Conservation (phyloP, 805 yeast species). For the Lachancea cidri region DNA sequence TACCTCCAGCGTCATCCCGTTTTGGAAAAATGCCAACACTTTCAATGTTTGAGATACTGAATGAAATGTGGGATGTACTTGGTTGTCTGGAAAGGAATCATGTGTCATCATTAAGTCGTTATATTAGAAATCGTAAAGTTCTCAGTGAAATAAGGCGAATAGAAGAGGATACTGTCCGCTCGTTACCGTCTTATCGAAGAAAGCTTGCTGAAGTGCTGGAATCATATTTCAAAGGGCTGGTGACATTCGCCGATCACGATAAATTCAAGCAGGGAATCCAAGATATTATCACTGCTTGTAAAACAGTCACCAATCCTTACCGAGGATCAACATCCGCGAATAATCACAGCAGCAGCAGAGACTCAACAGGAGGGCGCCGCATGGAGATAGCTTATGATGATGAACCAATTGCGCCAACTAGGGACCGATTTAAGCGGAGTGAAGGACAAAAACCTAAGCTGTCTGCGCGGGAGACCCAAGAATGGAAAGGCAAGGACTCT, state of each 20-base stretch:
- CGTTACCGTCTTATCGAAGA: not conserved
- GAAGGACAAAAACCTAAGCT: not conserved
- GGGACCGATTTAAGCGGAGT: not conserved
- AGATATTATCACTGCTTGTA: conserved; percentile 4
- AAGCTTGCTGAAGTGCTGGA: conserved; percentile 8
- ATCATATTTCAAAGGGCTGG: conserved; percentile 14
- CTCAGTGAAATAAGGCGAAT: conserved; percentile 7
- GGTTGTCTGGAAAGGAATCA: conserved; percentile 15
- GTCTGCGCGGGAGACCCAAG: not conserved
- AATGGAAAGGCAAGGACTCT: not conserved
- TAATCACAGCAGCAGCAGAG: not conserved
- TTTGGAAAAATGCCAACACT: conserved; percentile 6
- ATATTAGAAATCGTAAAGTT: conserved; percentile 12
- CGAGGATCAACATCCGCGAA: not conserved
- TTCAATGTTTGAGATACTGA: conserved; percentile 17
- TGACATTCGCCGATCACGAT: conserved; percentile 8
- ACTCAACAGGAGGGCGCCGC: not conserved
- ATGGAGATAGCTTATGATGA: conserved; percentile 4
- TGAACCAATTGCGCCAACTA: not conserved
- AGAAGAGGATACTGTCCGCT: conserved; percentile 2
- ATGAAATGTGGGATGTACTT: conserved; percentile 19
- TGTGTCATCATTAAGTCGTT: conserved; percentile 11
- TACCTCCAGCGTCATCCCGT: conserved; percentile 6
- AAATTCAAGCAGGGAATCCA: conserved; percentile 3
- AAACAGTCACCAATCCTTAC: conserved; percentile 4